Base-by-base conservation (phyloP, 371 early-diverging fungal species). In the Actinomortierella ambigua region DNA sequence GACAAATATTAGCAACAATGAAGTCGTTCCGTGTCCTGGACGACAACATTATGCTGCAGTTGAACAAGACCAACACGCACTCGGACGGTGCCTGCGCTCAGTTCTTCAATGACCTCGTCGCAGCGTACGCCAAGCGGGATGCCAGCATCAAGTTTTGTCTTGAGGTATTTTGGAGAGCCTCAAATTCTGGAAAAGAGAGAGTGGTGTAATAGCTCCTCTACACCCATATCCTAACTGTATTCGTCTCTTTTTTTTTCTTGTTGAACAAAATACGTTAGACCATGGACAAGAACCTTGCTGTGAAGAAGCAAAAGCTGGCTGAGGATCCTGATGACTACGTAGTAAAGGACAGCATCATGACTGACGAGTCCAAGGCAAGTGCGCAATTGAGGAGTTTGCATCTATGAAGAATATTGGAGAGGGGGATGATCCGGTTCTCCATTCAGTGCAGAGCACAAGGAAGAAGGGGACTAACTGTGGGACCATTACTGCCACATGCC, bases 31-130 rank as follows among this genome's bases (percentile, higher is more conserved):
- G 93, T 59, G 81, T 82, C 60, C 82, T 90, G n/a, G 93, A 92
- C 70, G 91, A 92, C 75, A 92, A 90, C 69, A 90, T 92, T 50
- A 88, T 91, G 62, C 82, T 89, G 29, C 85, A 88, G 49, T 79
- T 92, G 68, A 92, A 92, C 78, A 80, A 81, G 18, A 90, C 90
- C 18, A 81, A 90, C 65, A 88, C 88, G 15, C 86, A 87, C 41
- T 83, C 86, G 1, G 84, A 80, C 54, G 77, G 79, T 49, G 85
- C 85, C 5, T 92, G 93, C 59, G 79, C 79, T 27, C 83, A 81
- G 23, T 84, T 92, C 52, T 91, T 92, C 54, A 81, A 79, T 26
- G 83, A 87, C 49, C 79, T 92, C 56, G 79, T 88, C 9, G 78
- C 81, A 1, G 88, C 91, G 5, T 92, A 91, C 65, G 57, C 67